Percentiles rank a stretch among this genome's conserved stretches.
Evolutionary conservation across 2,329 filamentous ascomycete species (phyloP).

Genomic region (Talaromyces islandicus): DNA sequence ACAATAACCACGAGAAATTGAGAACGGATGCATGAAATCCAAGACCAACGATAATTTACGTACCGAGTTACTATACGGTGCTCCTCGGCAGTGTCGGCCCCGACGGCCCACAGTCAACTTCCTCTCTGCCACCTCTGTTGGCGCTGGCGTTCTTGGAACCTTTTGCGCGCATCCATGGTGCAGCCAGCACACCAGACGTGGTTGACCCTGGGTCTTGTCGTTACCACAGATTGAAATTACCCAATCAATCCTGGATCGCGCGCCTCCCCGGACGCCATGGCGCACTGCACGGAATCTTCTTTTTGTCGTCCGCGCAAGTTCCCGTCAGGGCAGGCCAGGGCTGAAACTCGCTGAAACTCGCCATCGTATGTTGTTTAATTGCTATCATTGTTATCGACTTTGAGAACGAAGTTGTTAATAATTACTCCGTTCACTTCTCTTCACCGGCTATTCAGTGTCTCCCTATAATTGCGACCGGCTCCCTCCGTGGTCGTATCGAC

Average conservation of each 20-base stretch:
- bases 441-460: not conserved
- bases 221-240: not conserved
- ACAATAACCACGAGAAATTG: no score
- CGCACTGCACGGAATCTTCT: not conserved
- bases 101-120: not conserved
- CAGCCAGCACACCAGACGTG: not conserved
- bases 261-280: not conserved
- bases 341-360: not conserved
- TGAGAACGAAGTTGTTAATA: no score
- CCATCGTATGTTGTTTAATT: no score
- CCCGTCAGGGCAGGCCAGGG: no score
- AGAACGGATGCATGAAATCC: not conserved
- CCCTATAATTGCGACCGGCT: not conserved
- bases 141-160: not conserved
- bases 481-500: not conserved
- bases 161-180: not conserved
- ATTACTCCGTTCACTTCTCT: no score
- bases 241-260: not conserved
- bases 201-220: not conserved
- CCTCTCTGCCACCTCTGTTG: not conserved
- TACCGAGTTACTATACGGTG: no score
- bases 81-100: not conserved
- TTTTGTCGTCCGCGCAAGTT: not conserved
- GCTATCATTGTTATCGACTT: no score
- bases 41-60: no score